Base-by-base conservation (phyloP, 495 filamentous ascomycete species). In the Podospora appendiculata region DNA sequence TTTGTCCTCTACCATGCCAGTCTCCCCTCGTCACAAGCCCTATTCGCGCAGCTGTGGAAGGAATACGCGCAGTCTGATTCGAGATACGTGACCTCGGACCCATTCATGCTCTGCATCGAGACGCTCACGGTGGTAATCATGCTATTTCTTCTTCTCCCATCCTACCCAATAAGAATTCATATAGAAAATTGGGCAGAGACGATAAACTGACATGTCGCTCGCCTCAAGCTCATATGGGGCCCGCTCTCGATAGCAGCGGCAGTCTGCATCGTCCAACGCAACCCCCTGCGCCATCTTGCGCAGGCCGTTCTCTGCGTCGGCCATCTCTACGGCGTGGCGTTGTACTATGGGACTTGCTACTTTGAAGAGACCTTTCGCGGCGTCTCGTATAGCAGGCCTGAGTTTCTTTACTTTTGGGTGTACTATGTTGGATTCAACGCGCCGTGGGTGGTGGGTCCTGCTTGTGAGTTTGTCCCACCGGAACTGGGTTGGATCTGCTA, bases 341-440 rank as follows among this genome's bases (percentile, higher is more conserved):
- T 96, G 17, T 96, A 96, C 70, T 95, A 89, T 69, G 81, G 80
- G 3, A 96, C 90, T 0, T 87, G 85, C 67, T 70, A 84, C 60
- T 83, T 82, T 57, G 86, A 89, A 51, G 70, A 82, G 55, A 79
- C 75, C 56, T 70, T 77, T 56, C 70, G 75, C 39, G 76, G 76
- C 0, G 57, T 75, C 6, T 71, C 75, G 5, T 87, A 89, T 63
- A 88, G 81, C 57, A 75, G 89, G 52, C 88, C 90, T 4, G 90
- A 95, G 67, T 62, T 73, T 5, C 77, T 84, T 53, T 96, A 94
- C 63, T 95, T 88, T 63, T 96, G 89, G 89, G 67, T 84, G 12
- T 96, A 96, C 63, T 96, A 87, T 61, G 79, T 90, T 17, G 76
- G 86, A 14, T 85, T 95, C 79, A 96, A 96, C 62, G 74, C 82